Evolutionary conservation across 345 rosid species (phyloP).

Genomic region (Cardamine occulta): DNA sequence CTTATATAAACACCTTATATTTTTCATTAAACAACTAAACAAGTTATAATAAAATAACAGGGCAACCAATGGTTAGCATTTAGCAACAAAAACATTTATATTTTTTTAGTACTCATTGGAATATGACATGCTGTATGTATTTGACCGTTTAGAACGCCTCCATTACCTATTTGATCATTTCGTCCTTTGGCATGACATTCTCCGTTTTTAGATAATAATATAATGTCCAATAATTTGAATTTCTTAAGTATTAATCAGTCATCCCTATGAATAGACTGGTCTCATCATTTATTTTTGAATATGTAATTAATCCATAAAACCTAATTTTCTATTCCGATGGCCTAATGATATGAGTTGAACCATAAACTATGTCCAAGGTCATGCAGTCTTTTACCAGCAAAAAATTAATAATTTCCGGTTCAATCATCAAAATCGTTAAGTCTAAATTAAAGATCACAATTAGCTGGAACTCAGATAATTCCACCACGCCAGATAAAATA

Average conservation of each 20-base stretch:
- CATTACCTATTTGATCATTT: conserved; percentile 30
- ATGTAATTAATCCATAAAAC: conserved; percentile 12
- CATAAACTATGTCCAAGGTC: conserved; percentile 31
- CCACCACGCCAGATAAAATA: conserved; percentile 20
- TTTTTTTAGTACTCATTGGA: conserved; percentile 11
- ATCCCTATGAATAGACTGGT: conserved; percentile 28
- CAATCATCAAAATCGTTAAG: conserved; percentile 4
- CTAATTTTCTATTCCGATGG: conserved; percentile 1
- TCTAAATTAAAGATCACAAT: conserved; percentile 13
- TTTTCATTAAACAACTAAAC: no score
- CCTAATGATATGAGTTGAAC: conserved; percentile 31
- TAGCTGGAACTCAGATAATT: conserved; percentile 30
- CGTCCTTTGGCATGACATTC: conserved; percentile 5
- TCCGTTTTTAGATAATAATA: not conserved
- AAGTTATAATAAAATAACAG: no score
- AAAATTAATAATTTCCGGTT: not conserved
- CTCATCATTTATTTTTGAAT: conserved; percentile 20
- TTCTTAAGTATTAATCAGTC: conserved; percentile 27
- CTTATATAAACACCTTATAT: no score
- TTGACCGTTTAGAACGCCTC: conserved; percentile 37
- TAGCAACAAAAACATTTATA: no score
- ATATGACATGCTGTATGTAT: conserved; percentile 33
- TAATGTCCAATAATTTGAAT: conserved; percentile 29
- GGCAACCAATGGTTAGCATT: no score
- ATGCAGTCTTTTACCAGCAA: conserved; percentile 17